Evolutionary conservation across 2,329 filamentous ascomycete genomes (phyloP), one percentile per base, ranked within the genome.

Genomic region (Trichothecium roseum): DNA sequence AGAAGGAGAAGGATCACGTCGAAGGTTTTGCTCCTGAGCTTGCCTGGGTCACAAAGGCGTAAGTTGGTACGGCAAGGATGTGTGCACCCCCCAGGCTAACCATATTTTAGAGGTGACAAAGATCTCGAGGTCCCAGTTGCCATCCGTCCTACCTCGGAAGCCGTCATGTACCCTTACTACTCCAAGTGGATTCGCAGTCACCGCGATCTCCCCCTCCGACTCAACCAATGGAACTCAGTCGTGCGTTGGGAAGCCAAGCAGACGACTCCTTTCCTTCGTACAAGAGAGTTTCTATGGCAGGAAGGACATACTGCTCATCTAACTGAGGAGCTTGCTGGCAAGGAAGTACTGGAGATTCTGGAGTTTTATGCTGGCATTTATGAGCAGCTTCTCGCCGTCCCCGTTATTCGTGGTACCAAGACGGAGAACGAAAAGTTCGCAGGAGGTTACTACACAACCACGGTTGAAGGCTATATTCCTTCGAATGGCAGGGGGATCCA

Each of bases 401-500:
- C 91, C 24, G 88, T 98, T 10, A 84, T 98, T 42, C 85, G 88
- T 52, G 91, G 91, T 30, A 72, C 72, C 52, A 98, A 98, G 75
- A 98, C 93, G 0, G 87, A 94, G 56, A 94, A 94, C 53, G 91
- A 98, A 66, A 94, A 94, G 66, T 98, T 98, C 50, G 88, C 91
- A 8, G 91, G 91, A 56, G 88, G 88, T 46, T 81, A 89, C 63
- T 98, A 94, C 68, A 96, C 91, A 32, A 94, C 89, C 40, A 98
- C 91, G 2, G 84, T 94, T 32, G 91, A 98, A 64, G 91, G 87
- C 24, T 98, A 94, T 59, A 95, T 98, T 46, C 88, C 91, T 26
- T 79, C 86, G 42, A 96, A 93, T 45, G 91, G 91, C 17, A 83
- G 91, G 55, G 91, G 91, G 57, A 96, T 98, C 41, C 91, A 98